A percentile compares a stretch with the other conserved stretches of the same genome.
phyloP scores from a whole-genome alignment of 2,329 filamentous ascomycete species.

The Endocalyx cinctus region DNA sequence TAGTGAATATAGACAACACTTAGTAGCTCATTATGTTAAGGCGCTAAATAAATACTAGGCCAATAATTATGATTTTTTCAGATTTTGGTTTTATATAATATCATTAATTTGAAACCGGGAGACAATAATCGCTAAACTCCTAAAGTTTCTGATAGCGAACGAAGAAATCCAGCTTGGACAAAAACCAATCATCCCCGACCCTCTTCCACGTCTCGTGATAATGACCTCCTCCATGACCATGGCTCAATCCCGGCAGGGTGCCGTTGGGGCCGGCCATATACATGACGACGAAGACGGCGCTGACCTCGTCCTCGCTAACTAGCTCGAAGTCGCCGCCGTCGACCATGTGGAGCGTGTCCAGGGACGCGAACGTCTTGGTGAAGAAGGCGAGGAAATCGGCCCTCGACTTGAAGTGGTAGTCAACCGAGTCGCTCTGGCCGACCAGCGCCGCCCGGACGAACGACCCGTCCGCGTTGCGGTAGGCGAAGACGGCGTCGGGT shows the following conservation, averaged over 20 bases:
- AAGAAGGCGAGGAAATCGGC: conserved; percentile 4
- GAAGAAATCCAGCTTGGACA: conserved; percentile 1
- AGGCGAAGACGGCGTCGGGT: conserved; percentile 3
- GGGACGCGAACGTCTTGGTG: conserved; percentile 3
- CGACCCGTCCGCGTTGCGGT: conserved; percentile 4
- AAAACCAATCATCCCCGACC: conserved; percentile 1
- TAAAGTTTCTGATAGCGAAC: not conserved
- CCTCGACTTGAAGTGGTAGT: conserved; percentile 3
- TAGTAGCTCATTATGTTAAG: too few relatives aligned
- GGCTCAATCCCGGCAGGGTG: not conserved
- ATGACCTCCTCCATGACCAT: conserved; percentile 1
- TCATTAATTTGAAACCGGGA: too few relatives aligned
- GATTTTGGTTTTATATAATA: too few relatives aligned
- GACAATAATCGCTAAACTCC: too few relatives aligned
- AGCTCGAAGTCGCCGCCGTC: conserved; percentile 7
- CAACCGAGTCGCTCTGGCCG: not conserved
- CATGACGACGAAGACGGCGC: conserved; percentile 4
- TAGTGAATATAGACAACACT: too few relatives aligned
- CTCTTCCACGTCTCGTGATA: not conserved
- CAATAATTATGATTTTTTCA: too few relatives aligned
- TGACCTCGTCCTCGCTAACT: conserved; percentile 7
- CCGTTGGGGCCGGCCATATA: conserved; percentile 1
- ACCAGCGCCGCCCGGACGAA: conserved; percentile 1
- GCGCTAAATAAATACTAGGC: too few relatives aligned
- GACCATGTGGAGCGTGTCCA: conserved; percentile 7